Conservation (phyloP, 305 asterid genomes). For the Rubia peregrina region DNA sequence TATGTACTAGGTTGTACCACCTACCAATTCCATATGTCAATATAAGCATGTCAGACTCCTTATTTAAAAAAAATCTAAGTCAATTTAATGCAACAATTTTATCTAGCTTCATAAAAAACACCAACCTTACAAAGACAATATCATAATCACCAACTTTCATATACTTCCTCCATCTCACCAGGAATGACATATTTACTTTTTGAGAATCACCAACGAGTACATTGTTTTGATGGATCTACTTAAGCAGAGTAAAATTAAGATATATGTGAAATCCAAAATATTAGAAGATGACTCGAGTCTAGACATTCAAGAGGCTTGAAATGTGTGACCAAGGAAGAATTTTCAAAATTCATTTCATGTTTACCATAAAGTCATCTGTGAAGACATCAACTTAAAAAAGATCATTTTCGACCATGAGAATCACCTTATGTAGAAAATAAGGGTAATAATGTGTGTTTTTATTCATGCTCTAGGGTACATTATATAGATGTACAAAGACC, state of each 20-base stretch:
- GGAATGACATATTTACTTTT: not conserved
- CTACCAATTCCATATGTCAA: too few relatives aligned
- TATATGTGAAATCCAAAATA: not conserved
- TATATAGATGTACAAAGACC: too few relatives aligned
- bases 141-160: not conserved
- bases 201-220: not conserved
- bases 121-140: not conserved
- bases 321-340: not conserved
- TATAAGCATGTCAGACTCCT: too few relatives aligned
- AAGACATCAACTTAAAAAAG: not conserved
- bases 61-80: not conserved
- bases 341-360: not conserved
- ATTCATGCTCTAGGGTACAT: too few relatives aligned
- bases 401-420: not conserved
- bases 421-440: not conserved
- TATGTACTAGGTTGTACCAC: too few relatives aligned
- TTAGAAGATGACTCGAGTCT: not conserved
- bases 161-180: not conserved
- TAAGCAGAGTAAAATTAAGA: too few relatives aligned
- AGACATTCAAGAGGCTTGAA: not conserved
- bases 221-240: not conserved
- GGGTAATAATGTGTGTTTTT: too few relatives aligned
- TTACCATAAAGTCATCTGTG: not conserved
- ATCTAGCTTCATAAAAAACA: not conserved
- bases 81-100: not conserved